Evolutionary conservation across 2,329 filamentous ascomycete species (phyloP).

Genomic region (Cercospora brassicicola): DNA sequence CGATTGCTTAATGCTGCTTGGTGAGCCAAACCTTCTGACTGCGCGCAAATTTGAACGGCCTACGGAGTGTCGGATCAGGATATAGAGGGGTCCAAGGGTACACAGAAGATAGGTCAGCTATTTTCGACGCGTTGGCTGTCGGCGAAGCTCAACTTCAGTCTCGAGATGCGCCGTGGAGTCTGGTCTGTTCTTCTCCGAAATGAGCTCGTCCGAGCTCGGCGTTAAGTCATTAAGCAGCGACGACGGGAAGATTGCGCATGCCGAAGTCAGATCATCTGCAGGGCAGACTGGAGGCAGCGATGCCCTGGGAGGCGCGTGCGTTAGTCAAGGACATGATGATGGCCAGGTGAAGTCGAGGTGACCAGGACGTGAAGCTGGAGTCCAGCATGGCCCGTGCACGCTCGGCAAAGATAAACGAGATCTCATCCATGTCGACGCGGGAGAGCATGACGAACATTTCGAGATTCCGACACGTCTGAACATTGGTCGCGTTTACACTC

Average conservation of each 20-base stretch:
- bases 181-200: not conserved
- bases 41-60: not conserved
- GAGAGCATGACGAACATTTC: conserved; percentile 5
- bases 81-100: not conserved
- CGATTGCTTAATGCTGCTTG: not conserved
- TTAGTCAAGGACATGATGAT: not conserved
- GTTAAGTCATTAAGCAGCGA: not conserved
- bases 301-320: not conserved
- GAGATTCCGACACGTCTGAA: not conserved
- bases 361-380: not conserved
- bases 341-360: not conserved
- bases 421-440: conserved; percentile 1
- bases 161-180: not conserved
- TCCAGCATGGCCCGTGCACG: not conserved
- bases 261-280: not conserved
- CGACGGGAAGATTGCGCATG: not conserved
- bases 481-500: not conserved
- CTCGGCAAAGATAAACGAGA: not conserved
- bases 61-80: not conserved
- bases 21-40: not conserved
- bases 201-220: conserved; percentile 13
- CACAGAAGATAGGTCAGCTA: not conserved
- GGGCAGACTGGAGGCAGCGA: not conserved
- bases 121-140: not conserved
- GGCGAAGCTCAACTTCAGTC: not conserved